Conservation (phyloP, 257 asterid species). For the Ehretia macrophylla region DNA sequence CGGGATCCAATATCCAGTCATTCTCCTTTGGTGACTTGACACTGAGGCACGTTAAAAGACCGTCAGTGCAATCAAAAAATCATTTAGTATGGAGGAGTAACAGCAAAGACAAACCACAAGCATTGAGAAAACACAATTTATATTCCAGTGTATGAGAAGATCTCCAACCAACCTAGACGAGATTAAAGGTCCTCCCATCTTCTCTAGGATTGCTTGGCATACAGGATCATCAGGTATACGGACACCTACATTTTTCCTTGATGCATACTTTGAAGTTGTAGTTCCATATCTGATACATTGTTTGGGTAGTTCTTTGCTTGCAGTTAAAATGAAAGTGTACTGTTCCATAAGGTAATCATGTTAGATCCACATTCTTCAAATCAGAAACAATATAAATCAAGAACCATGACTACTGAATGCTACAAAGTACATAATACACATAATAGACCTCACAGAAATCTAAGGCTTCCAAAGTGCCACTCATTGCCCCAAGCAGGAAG, state of each 20-base stretch:
- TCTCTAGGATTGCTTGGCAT: constrained; percentile 71
- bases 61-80: constrained; percentile 14
- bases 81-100: neutral
- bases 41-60: constrained; percentile 33
- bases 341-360: constrained; percentile 30
- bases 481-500: constrained; percentile 1
- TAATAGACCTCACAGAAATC: too few relatives aligned
- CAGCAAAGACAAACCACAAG: too few relatives aligned
- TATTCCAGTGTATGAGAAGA: constrained; percentile 5
- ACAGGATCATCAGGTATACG: constrained; percentile 89
- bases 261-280: constrained; percentile 60
- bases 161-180: constrained; percentile 61
- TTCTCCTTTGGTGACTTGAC: constrained; percentile 72
- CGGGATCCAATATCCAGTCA: constrained; percentile 92
- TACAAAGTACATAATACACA: neutral
- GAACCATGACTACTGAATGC: neutral
- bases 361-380: neutral
- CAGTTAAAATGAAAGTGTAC: constrained; percentile 89
- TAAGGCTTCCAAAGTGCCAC: neutral
- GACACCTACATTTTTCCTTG: constrained; percentile 77
- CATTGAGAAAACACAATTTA: neutral
- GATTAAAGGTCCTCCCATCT: constrained; percentile 77
- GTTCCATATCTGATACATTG: constrained; percentile 74
- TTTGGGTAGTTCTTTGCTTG: constrained; percentile 82
- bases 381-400: neutral